Evolutionary conservation across 2,329 filamentous ascomycete genomes (phyloP), one percentile per base, ranked within the genome.

Genomic region (Aspergillus luchuensis): DNA sequence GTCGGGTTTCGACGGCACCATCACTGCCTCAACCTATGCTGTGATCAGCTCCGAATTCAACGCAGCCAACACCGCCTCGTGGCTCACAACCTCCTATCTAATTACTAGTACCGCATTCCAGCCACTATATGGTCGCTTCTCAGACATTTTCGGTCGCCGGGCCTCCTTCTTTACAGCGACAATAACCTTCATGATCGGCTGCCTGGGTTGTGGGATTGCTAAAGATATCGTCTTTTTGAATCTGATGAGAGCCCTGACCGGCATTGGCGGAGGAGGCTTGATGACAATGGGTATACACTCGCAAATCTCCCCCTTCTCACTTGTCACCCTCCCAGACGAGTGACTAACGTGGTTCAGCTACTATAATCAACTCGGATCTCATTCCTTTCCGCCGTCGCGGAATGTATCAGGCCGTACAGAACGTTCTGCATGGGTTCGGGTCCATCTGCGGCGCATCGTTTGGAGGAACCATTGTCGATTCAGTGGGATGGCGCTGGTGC

Each of bases 331-430:
- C 39, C 8, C 36, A 48, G 4, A 19, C 19, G 13, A 17, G n/a
- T 17, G 8, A 21, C 51, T 52, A 47, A 49, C 30, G 6, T 4
- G 4, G n/a, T 4, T 21, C n/a, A 77, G 75, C 85, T 1, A 86
- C 82, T 5, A 91, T 92, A 57, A 86, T 92, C 63, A 86, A 88
- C 17, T 89, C 87, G 59, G 90, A 92, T 72, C 76, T 92, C 51
- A 89, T 93, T 38, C 88, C 88, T 1, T 90, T 92, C 64, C 85
- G 90, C 78, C 87, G 80, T 63, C 81, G 90, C n/a, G 89, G 89
- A 3, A 84, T 84, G 4, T 93, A 90, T 67, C 90, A 93, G 71
- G 87, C 87, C 13, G 67, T 71, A 8, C 85, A 88, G 64, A 89
- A 89, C 60, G 83, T 80, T 15, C 79, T 88, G 36, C 83, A 84